Evolutionary conservation across 2,329 filamentous ascomycete species (phyloP).

Genomic region (Penicillium sp.): DNA sequence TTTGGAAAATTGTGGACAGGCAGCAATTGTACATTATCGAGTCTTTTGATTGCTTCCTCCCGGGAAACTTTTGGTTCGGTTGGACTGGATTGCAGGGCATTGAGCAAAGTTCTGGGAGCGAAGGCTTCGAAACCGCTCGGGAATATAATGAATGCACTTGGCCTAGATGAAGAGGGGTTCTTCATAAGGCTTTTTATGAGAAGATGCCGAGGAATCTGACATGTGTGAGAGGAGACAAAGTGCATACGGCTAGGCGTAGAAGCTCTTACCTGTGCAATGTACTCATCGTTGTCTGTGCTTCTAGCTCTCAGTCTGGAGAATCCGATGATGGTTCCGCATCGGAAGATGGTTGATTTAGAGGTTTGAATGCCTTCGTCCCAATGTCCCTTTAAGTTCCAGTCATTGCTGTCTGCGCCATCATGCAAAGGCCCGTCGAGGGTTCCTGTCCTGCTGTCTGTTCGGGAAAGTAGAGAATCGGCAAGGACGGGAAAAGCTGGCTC

Average conservation of each 20-base stretch:
- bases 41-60: constrained; percentile 33
- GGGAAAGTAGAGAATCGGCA: constrained; percentile 34
- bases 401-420: background rate
- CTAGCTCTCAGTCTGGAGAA: constrained; percentile 35
- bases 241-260: background rate
- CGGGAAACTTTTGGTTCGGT: constrained; percentile 21
- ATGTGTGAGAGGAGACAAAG: constrained; percentile 1
- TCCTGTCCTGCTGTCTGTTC: background rate
- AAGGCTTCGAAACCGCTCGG: constrained; percentile 35
- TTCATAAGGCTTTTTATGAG: constrained; percentile 28
- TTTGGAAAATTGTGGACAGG: constrained; percentile 37
- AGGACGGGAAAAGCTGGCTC: constrained; percentile 38
- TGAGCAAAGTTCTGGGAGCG: constrained; percentile 35
- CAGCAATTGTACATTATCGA: constrained; percentile 40
- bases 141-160: constrained; percentile 41
- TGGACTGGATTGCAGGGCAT: constrained; percentile 26
- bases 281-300: constrained; percentile 30
- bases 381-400: constrained; percentile 34
- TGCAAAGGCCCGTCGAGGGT: background rate
- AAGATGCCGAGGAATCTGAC: constrained; percentile 36
- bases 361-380: constrained; percentile 26
- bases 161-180: constrained; percentile 10
- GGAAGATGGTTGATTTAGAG: constrained; percentile 25
- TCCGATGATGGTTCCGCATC: constrained; percentile 35
- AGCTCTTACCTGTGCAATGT: constrained; percentile 34